phyloP scores from a whole-genome alignment of 1,139 yeast genomes.

The Kurtzmaniella natalensis region DNA sequence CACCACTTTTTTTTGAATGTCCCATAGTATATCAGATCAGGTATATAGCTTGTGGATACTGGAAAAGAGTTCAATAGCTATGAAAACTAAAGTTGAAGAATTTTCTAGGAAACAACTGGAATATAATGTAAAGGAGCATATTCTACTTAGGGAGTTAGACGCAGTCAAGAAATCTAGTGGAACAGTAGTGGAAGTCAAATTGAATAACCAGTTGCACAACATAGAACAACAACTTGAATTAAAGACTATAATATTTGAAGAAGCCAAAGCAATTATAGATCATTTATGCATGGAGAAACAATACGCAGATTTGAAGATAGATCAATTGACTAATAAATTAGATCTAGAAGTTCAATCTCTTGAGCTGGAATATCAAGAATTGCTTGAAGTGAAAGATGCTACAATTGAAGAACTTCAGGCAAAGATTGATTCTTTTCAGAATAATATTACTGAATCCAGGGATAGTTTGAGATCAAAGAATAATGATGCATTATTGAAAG shows the following conservation, averaged over 20 bases:
- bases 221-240: conserved; percentile 4
- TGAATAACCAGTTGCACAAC: conserved; percentile 1
- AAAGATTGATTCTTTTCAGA: neutral
- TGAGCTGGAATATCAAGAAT: neutral
- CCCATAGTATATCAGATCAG: too few relatives aligned
- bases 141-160: too few relatives aligned
- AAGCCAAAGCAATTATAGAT: neutral
- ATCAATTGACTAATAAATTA: neutral
- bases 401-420: neutral
- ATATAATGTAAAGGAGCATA: too few relatives aligned
- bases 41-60: too few relatives aligned
- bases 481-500: neutral
- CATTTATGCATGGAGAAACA: neutral
- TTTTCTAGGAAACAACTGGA: too few relatives aligned
- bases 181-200: too few relatives aligned
- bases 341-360: neutral
- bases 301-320: neutral
- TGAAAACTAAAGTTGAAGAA: too few relatives aligned
- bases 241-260: neutral
- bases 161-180: too few relatives aligned
- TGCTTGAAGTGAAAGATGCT: neutral
- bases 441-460: neutral
- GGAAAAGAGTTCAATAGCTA: too few relatives aligned
- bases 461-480: neutral
- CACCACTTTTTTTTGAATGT: too few relatives aligned